Percentiles rank a stretch among this genome's conserved stretches.
Evolutionary conservation across 2,329 filamentous ascomycete genomes (phyloP).

Genomic region (Allantophomopsis lycopodina): DNA sequence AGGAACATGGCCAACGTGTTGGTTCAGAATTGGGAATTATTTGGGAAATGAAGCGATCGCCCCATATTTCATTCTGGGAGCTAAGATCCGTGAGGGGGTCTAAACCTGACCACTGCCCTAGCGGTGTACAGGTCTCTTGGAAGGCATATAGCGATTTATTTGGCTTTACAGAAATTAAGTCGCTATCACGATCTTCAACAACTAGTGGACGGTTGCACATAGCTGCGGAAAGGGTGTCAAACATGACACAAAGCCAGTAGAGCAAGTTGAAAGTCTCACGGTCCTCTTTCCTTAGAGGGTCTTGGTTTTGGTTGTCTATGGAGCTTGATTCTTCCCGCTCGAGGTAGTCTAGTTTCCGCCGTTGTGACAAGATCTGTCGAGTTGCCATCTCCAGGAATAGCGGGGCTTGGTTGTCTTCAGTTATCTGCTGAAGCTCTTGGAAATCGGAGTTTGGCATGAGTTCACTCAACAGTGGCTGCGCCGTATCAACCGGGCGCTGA

Average conservation of each 20-base stretch:
- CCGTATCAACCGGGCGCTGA: conserved; percentile 5
- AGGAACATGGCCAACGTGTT: conserved; percentile 35
- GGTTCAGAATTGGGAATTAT: conserved; percentile 5
- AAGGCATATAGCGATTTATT: no score
- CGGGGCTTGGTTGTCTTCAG: conserved; percentile 3
- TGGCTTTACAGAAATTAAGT: conserved; percentile 7
- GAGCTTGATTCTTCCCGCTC: not conserved
- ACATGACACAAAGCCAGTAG: conserved; percentile 46
- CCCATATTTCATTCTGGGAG: conserved; percentile 21
- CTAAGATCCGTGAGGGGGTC: not conserved
- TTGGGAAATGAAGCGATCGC: conserved; percentile 19
- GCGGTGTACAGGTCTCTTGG: no score
- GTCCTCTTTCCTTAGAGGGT: conserved; percentile 19
- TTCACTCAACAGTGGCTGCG: no score
- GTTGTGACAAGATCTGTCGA: conserved; percentile 4
- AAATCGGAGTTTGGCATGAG: no score
- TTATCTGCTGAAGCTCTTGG: conserved; percentile 1
- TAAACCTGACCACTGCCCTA: not conserved
- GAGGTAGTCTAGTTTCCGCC: conserved; percentile 2
- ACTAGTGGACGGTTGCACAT: conserved; percentile 32
- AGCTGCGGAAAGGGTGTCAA: conserved; percentile 39
- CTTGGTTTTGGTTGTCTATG: conserved; percentile 1
- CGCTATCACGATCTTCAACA: conserved; percentile 29
- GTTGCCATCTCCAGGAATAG: conserved; percentile 4
- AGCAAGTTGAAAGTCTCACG: conserved; percentile 34